Conservation (phyloP, 2,329 filamentous ascomycete species). For the Aspergillus sp. region DNA sequence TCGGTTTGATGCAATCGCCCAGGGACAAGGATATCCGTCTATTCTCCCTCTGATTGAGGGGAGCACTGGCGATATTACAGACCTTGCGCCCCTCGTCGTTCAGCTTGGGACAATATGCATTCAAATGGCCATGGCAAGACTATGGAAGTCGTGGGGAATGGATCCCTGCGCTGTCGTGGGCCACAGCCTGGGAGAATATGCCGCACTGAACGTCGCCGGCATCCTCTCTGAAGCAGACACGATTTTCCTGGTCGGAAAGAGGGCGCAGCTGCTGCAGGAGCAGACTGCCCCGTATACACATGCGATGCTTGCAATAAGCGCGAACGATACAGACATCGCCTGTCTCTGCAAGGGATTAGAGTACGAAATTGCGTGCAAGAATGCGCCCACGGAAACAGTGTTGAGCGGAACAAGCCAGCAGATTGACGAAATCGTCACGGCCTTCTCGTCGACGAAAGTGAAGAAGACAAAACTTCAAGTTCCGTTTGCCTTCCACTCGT, state of each 20-base stretch:
- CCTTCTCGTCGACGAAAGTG: neutral
- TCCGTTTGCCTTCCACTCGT: constrained; percentile 3
- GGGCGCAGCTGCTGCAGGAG: constrained; percentile 13
- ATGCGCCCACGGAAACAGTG: neutral
- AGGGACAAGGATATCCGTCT: constrained; percentile 16
- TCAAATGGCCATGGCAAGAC: constrained; percentile 6
- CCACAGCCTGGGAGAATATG: constrained; percentile 25
- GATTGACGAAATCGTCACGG: neutral
- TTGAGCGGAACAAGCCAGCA: neutral
- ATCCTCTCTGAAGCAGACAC: constrained; percentile 15
- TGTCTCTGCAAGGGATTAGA: neutral
- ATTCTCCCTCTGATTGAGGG: constrained; percentile 17
- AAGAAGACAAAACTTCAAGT: constrained; percentile 1
- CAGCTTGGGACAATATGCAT: constrained; percentile 1
- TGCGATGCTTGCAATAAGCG: constrained; percentile 5
- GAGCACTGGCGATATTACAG: neutral
- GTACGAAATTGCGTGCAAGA: neutral
- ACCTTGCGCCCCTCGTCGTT: neutral
- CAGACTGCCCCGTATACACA: constrained; percentile 11
- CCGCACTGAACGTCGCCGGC: constrained; percentile 17
- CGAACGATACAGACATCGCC: too few species aligned
- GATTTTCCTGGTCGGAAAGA: constrained; percentile 18
- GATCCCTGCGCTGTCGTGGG: constrained; percentile 17
- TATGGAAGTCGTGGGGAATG: constrained; percentile 14
- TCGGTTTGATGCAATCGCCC: constrained; percentile 14